These are phyloP conservation scores for Coemansia biformis DNA, from an alignment of 192 early-diverging fungal species.

Conservation along the genomic window DNA sequence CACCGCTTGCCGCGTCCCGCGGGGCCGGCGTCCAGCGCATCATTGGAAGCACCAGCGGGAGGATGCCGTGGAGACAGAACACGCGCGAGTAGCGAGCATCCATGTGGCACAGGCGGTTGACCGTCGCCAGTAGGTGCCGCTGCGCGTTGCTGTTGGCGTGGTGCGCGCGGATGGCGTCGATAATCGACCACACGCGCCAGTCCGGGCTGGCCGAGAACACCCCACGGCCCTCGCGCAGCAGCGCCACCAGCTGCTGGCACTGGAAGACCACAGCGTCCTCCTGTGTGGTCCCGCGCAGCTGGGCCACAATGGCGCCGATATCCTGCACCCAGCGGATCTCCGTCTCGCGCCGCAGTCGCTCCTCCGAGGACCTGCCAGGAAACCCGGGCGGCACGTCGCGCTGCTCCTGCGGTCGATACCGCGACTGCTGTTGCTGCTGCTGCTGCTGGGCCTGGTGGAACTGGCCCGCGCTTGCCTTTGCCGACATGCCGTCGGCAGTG, in stretches of 20 bases:
- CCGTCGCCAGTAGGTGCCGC: conserved; percentile 34
- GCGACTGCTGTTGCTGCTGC: conserved; percentile 14
- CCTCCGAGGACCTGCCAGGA: conserved; percentile 37
- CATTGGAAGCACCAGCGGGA: conserved; percentile 32
- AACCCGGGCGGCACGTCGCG: conserved; percentile 22
- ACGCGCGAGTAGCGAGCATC: conserved; percentile 31
- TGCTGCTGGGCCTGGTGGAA: conserved; percentile 3
- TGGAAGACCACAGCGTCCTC: conserved; percentile 34
- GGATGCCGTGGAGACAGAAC: conserved; percentile 42
- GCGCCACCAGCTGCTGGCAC: conserved; percentile 37
- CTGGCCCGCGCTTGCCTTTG: neutral
- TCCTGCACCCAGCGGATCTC: conserved; percentile 49
- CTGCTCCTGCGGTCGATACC: conserved; percentile 7
- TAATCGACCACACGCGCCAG: conserved; percentile 43
- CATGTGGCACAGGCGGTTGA: conserved; percentile 46
- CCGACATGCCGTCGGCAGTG: conserved; percentile 24
- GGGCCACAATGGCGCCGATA: conserved; percentile 27
- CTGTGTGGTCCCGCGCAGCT: conserved; percentile 23
- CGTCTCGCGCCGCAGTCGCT: conserved; percentile 46
- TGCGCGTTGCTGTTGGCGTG: conserved; percentile 16
- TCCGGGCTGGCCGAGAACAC: conserved; percentile 44
- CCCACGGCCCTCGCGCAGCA: conserved; percentile 44
- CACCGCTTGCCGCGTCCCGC: neutral
- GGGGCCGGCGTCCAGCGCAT: conserved; percentile 11
- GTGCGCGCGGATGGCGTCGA: conserved; percentile 41